phyloP scores from a whole-genome alignment of 768 basidiomycete species.

The Sarcodon aspratus region DNA sequence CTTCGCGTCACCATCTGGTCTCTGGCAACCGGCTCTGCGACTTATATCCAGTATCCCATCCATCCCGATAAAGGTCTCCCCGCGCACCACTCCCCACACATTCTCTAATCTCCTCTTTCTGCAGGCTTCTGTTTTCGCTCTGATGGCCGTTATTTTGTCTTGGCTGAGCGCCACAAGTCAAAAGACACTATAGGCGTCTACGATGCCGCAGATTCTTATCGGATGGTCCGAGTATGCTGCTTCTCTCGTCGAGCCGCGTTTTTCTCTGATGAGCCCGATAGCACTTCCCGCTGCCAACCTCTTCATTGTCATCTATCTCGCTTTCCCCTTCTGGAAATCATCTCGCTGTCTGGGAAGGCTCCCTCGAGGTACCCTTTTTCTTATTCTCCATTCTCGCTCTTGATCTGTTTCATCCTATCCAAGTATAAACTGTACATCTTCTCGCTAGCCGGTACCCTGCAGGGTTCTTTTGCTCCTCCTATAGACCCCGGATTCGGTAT shows the following conservation, averaged over 20 bases:
- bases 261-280: constrained; percentile 14
- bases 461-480: constrained; percentile 58
- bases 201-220: constrained; percentile 59
- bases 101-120: background rate
- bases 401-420: background rate
- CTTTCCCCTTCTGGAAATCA: constrained; percentile 70
- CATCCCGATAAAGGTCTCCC: constrained; percentile 66
- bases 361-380: constrained; percentile 51
- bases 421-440: constrained; percentile 73
- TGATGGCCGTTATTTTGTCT: constrained; percentile 74
- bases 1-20: constrained; percentile 84
- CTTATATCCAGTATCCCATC: constrained; percentile 78
- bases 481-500: constrained; percentile 82
- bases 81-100: background rate
- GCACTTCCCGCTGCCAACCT: constrained; percentile 80
- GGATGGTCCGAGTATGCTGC: constrained; percentile 52
- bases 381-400: background rate
- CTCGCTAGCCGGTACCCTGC: constrained; percentile 49
- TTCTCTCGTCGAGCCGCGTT: background rate
- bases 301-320: constrained; percentile 56
- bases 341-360: constrained; percentile 76
- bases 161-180: constrained; percentile 85
- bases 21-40: constrained; percentile 59
- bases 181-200: constrained; percentile 84
- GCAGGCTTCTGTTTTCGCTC: constrained; percentile 68